A percentile compares a stretch with the other conserved stretches of the same genome.
Evolutionary conservation across 345 rosid genomes (phyloP).

Genomic region (Syzygium grande): DNA sequence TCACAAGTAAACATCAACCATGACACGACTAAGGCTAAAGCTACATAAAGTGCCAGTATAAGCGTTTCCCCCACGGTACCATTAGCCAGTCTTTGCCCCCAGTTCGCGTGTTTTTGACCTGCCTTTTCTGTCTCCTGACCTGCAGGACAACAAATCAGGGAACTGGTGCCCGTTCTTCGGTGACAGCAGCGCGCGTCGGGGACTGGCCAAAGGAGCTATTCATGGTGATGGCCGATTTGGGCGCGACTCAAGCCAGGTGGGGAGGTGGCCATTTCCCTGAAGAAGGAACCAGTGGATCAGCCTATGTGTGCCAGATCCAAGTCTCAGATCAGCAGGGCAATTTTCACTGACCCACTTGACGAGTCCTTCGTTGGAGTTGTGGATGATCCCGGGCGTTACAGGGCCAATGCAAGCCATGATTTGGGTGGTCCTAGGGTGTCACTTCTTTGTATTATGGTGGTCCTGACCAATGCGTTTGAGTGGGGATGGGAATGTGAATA

Average conservation of each 20-base stretch:
- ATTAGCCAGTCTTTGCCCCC: not conserved
- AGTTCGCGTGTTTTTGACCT: not conserved
- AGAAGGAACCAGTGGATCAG: not conserved
- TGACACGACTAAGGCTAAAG: not conserved
- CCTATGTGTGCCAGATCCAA: not conserved
- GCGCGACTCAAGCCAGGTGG: not conserved
- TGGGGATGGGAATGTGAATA: not conserved
- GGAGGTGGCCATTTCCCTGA: not conserved
- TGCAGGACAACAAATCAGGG: not conserved
- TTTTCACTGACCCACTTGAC: not conserved
- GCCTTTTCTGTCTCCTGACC: not conserved
- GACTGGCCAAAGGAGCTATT: not conserved
- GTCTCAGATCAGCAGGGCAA: not conserved
- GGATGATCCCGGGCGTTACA: not conserved
- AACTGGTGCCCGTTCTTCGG: not conserved
- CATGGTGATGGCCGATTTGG: not conserved
- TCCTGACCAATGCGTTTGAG: not conserved
- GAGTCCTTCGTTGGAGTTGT: not conserved
- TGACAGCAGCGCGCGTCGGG: fast-evolving
- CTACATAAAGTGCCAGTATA: too few species aligned
- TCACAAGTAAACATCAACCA: not conserved
- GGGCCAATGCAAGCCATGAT: not conserved
- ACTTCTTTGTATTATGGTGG: not conserved
- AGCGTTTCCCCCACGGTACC: too few species aligned
- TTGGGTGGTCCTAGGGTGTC: not conserved